These are phyloP conservation scores for Lactifluus pinguis DNA, from an alignment of 768 basidiomycete species.

Conservation along the genomic window DNA sequence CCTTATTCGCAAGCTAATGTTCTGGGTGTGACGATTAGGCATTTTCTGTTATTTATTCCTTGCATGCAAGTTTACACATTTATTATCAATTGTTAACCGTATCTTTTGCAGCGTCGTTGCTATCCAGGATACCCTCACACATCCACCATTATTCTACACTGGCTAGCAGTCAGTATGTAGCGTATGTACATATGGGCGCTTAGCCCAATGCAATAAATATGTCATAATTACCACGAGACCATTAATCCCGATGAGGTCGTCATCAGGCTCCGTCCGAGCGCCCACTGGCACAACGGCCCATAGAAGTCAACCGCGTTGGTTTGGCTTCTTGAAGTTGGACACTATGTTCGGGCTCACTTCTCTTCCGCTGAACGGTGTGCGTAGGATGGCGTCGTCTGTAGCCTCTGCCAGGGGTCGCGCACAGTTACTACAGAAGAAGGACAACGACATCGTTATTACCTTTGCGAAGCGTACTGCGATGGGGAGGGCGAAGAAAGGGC, in stretches of 20 bases:
- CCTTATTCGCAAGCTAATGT: conserved; percentile 25
- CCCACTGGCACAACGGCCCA: not conserved
- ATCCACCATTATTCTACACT: not conserved
- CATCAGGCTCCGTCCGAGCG: not conserved
- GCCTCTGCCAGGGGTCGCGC: conserved; percentile 32
- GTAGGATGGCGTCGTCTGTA: conserved; percentile 22
- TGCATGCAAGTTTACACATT: conserved; percentile 6
- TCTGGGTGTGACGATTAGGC: conserved; percentile 19
- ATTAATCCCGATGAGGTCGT: not conserved
- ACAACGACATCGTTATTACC: conserved; percentile 84
- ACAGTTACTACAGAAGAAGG: conserved; percentile 55
- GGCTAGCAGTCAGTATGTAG: not conserved
- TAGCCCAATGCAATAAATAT: not conserved
- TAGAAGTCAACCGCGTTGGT: not conserved
- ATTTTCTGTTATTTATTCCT: not conserved
- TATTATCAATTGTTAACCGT: conserved; percentile 7
- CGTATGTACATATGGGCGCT: conserved; percentile 2
- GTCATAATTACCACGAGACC: not conserved
- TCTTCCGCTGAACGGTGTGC: not conserved
- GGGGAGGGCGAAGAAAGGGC: conserved; percentile 83
- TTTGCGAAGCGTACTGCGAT: conserved; percentile 88
- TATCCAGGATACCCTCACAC: conserved; percentile 14
- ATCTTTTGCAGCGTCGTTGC: not conserved
- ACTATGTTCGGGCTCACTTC: not conserved
- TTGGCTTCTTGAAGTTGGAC: not conserved